Conservation (phyloP, 768 basidiomycete genomes). For the Suillus subaureus region DNA sequence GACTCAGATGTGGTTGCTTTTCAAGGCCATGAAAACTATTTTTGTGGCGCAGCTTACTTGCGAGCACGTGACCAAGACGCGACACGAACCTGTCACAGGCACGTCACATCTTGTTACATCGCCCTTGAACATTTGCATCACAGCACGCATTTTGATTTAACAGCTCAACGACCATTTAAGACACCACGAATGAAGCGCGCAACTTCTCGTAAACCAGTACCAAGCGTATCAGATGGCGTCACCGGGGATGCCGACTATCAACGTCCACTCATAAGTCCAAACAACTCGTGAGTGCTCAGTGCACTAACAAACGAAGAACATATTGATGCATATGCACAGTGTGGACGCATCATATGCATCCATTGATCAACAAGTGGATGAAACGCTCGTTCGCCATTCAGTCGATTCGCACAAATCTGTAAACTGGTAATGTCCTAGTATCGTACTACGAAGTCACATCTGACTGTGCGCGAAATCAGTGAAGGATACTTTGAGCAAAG, state of each 20-base stretch:
- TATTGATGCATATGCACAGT: neutral
- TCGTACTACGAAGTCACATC: neutral
- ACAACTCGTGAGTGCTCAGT: slow-evolving; percentile 1
- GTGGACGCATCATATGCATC: neutral
- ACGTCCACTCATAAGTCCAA: neutral
- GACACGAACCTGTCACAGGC: slow-evolving; percentile 11
- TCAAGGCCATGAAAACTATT: too few relatives aligned
- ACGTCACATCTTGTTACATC: slow-evolving; percentile 10
- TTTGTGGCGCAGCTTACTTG: neutral
- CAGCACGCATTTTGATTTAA: slow-evolving; percentile 2
- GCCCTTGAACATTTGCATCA: slow-evolving; percentile 18
- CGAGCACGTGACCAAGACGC: slow-evolving; percentile 16
- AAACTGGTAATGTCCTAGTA: slow-evolving; percentile 6
- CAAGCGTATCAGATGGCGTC: slow-evolving; percentile 12
- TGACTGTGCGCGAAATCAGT: slow-evolving; percentile 10
- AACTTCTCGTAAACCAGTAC: slow-evolving; percentile 27
- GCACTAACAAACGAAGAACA: neutral
- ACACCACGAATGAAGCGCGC: neutral
- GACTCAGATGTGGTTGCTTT: too few relatives aligned
- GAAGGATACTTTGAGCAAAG: slow-evolving; percentile 2
- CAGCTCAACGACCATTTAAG: neutral
- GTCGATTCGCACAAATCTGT: slow-evolving; percentile 5
- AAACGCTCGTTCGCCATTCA: slow-evolving; percentile 8
- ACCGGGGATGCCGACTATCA: neutral
- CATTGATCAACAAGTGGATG: slow-evolving; percentile 6